Evolutionary conservation across 2,329 filamentous ascomycete genomes (phyloP), one percentile per base, ranked within the genome.

Genomic region (Talaromyces verruculosus): DNA sequence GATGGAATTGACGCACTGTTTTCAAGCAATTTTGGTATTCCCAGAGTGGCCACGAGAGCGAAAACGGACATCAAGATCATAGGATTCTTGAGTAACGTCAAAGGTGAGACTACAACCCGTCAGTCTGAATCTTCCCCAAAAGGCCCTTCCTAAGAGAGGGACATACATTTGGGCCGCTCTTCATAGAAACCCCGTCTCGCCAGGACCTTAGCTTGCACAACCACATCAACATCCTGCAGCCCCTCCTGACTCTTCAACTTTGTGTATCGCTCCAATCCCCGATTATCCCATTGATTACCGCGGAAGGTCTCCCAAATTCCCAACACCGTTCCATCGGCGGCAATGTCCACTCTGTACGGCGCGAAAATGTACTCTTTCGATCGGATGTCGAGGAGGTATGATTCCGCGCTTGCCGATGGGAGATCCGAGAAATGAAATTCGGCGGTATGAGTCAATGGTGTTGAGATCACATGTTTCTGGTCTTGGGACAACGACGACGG

Each of bases 11-110:
- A 86, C 92, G 69, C 87, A 97, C 93, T 97, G 76, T 95, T 97
- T 61, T 98, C 93, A 82, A 98, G 88, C 65, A 99, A 79, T 79
- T 97, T 95, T 15, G 95, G 95, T 91, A 98, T 92, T 70, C 93
- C 93, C 72, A 98, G 85, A 69, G 97, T 93, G 70, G 97, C 83
- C 5, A 82, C 89, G 82, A 97, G 87, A 68, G 89, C 92, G 45
- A 95, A 88, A 39, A 96, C 80, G 4, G 90, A 93, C 83, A 99
- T 90, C 67, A 99, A 85, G 69, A 98, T 97, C 93, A 98, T 98
- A 3, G 95, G 95, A 76, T 92, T 97, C 83, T 95, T 95, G 72
- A 97, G 83, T 65, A 97, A 88, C 66, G 86, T 87, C 65, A 97
- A 74, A n/a, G 93, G 84, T 19, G 89, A 92, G 80, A 94, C 90